Base-by-base conservation (phyloP, 352 stramenopile genomes). In the Globisporangium orthogonon region DNA sequence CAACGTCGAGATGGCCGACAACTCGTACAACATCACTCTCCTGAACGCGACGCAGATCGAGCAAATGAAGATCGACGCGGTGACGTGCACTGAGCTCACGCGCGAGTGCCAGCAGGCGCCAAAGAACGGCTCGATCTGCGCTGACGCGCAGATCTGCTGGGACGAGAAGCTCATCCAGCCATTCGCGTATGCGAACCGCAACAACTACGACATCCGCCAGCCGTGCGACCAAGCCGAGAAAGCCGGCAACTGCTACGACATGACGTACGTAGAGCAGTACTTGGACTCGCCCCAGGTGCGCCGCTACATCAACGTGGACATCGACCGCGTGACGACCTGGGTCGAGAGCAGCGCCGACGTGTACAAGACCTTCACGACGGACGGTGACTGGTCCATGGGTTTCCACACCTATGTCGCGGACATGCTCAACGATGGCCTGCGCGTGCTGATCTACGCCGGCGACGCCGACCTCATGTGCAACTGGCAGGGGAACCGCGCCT, bases 381-480 rank as follows among this genome's bases (percentile, higher is more conserved):
- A 83, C 48, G 74, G 72, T 37, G 93, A 99, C 72, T 97, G 81
- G 79, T 98, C 98, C 86, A 91, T 96, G 65, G 74, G 94, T 51
- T 97, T 92, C 66, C 74, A 93, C 33, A 40, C 31, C n/a, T 31
- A 48, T 28, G 65, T 98, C 35, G 75, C 77, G 0, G 78, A 95
- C 40, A 64, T 98, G 66, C 71, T 98, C 17, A 51, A 86, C 43
- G 76, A 74, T 29, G 66, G 56, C 10, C 55, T 87, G 10, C 75
- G 70, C 7, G 89, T 97, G 7, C 74, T 98, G 23, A 94, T 98
- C 60, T 98, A 98, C 74, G 89, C 91, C 15, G 96, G 96, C 48
- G 96, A 98, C 70, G 75, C 89, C 17, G 96, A 98, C 61, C 95
- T 97, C 60, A 97, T 98, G 66, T 98, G 91, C 74, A 98, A 98